Base-by-base conservation (phyloP, 108 stramenopile genomes). In the Cyclotella cryptica region DNA sequence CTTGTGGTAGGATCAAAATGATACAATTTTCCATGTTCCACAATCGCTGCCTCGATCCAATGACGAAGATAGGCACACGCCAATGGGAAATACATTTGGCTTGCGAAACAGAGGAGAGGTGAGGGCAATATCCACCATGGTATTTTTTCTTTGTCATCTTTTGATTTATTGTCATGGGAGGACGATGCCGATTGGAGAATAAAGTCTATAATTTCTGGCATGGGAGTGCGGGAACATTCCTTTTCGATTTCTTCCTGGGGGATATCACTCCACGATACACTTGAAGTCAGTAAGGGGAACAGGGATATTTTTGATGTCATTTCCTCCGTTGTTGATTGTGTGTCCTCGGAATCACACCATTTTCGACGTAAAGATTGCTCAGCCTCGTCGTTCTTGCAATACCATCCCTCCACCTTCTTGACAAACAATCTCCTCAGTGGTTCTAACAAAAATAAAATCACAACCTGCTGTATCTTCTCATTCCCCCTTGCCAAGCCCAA, bases 51-150 rank as follows among this genome's bases (percentile, higher is more conserved):
- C 35, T 44, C 19, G 18, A 78, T 65, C 78, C 61, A 78, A 46
- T 71, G 43, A 14, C 40, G 78, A 19, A 78, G 64, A 52, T 78
- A 78, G 26, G 40, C 49, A 35, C 67, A 44, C 30, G 79, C 79
- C 22, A 80, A 24, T 46, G 72, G 67, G 27, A 74, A 73, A 54
- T 74, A 54, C 17, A 43, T 18, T 55, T 80, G 79, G 10, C 72
- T 73, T 66, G 54, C 42, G 18, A 60, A 24, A 52, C 79, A 80
- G 21, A 80, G 41, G 30, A 80, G 67, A 17, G 66, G 79, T 26
- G 79, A 80, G n/a, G 79, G 79, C 24, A 69, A 67, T 19, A 14
- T 53, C 72, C 72, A 80, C 79, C 79, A 80, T 61, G 65, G 41
- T 29, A 66, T 47, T 1, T 28, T 66, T 63, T 27, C 27, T n/a